A percentile compares a stretch with the other conserved stretches of the same genome.
Conservation (phyloP, 108 stramenopile genomes). For the Licmophora abbreviata region DNA sequence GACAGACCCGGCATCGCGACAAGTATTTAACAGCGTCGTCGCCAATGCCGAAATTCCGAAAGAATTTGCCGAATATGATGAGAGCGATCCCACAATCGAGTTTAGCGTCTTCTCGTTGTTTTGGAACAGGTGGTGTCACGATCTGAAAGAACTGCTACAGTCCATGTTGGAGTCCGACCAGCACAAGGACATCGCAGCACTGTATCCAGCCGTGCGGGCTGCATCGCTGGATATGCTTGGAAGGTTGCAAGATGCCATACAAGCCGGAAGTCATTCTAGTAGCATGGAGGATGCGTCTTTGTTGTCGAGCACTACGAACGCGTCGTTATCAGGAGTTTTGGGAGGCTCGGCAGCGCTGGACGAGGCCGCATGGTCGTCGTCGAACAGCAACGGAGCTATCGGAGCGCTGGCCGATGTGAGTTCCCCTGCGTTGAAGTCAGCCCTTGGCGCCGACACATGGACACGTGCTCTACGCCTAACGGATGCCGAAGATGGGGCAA, state of each 20-base stretch:
- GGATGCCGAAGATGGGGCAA: constrained; percentile 1
- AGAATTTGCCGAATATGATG: constrained; percentile 22
- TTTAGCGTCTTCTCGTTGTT: constrained; percentile 60
- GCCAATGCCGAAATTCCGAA: constrained; percentile 39
- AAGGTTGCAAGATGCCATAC: constrained; percentile 59
- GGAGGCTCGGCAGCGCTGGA: constrained; percentile 68
- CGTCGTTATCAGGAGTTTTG: constrained; percentile 43
- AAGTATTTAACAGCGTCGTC: constrained; percentile 72
- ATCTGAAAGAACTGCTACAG: constrained; percentile 49
- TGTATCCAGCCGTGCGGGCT: constrained; percentile 71
- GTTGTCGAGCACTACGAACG: no score
- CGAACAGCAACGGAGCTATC: constrained; percentile 9
- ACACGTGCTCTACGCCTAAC: constrained; percentile 19
- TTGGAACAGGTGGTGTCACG: constrained; percentile 60
- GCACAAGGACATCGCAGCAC: constrained; percentile 60
- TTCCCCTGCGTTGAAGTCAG: constrained; percentile 8
- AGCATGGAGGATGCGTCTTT: constrained; percentile 37
- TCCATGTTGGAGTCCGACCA: constrained; percentile 56
- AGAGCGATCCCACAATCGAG: constrained; percentile 4
- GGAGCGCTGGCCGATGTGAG: constrained; percentile 18
- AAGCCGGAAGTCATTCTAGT: constrained; percentile 31
- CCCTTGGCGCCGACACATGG: constrained; percentile 40
- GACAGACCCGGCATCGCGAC: constrained; percentile 62
- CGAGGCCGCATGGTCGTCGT: constrained; percentile 48
- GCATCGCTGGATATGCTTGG: constrained; percentile 67